Percentiles rank a stretch among this genome's conserved stretches.
Conservation (phyloP, 2,329 filamentous ascomycete species). For the Aspergillus tanneri region DNA sequence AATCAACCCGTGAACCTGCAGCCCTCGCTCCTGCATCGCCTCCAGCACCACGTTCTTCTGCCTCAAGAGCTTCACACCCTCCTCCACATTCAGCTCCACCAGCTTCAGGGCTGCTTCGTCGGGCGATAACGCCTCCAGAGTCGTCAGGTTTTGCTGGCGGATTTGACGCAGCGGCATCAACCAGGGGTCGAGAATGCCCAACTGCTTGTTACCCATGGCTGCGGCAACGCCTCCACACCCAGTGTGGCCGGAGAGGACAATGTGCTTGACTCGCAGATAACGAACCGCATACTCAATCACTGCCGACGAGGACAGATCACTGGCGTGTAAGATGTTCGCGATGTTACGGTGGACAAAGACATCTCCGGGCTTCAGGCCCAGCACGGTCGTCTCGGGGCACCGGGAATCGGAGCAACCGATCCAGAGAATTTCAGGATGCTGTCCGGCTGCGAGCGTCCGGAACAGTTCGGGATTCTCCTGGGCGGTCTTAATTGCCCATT, state of each 20-base stretch:
- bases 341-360: slow-evolving; percentile 91
- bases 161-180: slow-evolving; percentile 57
- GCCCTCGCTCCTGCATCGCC: slow-evolving; percentile 66
- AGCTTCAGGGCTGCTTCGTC: slow-evolving; percentile 60
- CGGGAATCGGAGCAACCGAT: slow-evolving; percentile 85
- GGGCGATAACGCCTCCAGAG: slow-evolving; percentile 49
- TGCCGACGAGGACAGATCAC: slow-evolving; percentile 71
- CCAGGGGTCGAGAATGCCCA: slow-evolving; percentile 63
- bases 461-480: slow-evolving; percentile 71
- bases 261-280: slow-evolving; percentile 65
- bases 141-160: slow-evolving; percentile 52
- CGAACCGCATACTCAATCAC: slow-evolving; percentile 79
- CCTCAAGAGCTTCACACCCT: slow-evolving; percentile 66
- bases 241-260: slow-evolving; percentile 63
- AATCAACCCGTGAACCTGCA: slow-evolving; percentile 75
- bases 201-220: slow-evolving; percentile 55
- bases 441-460: slow-evolving; percentile 63
- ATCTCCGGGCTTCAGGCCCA: slow-evolving; percentile 76
- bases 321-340: slow-evolving; percentile 74
- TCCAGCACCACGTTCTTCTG: slow-evolving; percentile 68
- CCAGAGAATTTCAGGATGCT: slow-evolving; percentile 67
- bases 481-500: slow-evolving; percentile 66
- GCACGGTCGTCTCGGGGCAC: slow-evolving; percentile 77
- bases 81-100: slow-evolving; percentile 73
- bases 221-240: slow-evolving; percentile 60